Percentiles rank a stretch among this genome's conserved stretches.
Conservation (phyloP, 2,329 filamentous ascomycete genomes). For the Pyrenochaeta sp. region DNA sequence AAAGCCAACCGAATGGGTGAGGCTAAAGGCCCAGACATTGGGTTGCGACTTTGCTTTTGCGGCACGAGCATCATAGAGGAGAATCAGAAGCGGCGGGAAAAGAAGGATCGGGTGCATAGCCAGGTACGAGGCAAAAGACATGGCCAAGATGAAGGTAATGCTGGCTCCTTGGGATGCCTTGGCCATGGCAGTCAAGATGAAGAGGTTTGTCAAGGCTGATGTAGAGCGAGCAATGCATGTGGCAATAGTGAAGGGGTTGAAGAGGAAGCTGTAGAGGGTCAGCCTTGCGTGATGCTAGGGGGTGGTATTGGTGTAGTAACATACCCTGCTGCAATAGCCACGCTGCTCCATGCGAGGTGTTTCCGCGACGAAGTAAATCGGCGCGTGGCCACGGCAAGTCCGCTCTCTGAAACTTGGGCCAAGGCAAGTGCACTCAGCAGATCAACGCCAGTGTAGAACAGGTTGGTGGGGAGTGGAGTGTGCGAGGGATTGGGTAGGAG, state of each 20-base stretch:
- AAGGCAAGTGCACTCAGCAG: constrained; percentile 83
- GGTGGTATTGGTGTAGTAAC: not conserved
- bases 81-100: constrained; percentile 79
- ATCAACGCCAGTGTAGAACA: constrained; percentile 84
- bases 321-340: constrained; percentile 81
- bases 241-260: constrained; percentile 93
- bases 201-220: constrained; percentile 85
- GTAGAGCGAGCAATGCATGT: constrained; percentile 92
- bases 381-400: constrained; percentile 76
- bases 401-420: constrained; percentile 80
- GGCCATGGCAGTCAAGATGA: constrained; percentile 83
- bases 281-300: constrained; percentile 8
- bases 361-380: constrained; percentile 82
- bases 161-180: constrained; percentile 78
- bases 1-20: constrained; percentile 63
- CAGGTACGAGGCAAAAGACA: constrained; percentile 88
- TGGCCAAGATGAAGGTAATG: constrained; percentile 79
- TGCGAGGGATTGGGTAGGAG: constrained; percentile 76
- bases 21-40: constrained; percentile 59
- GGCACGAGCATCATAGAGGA: constrained; percentile 68
- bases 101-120: constrained; percentile 91
- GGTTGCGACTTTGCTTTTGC: constrained; percentile 38
- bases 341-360: constrained; percentile 75
- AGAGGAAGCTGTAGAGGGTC: constrained; percentile 73
- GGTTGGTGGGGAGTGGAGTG: constrained; percentile 76